Evolutionary conservation across 805 yeast species (phyloP), one percentile per base, ranked within the genome.

Genomic region (Metschnikowia matae): DNA sequence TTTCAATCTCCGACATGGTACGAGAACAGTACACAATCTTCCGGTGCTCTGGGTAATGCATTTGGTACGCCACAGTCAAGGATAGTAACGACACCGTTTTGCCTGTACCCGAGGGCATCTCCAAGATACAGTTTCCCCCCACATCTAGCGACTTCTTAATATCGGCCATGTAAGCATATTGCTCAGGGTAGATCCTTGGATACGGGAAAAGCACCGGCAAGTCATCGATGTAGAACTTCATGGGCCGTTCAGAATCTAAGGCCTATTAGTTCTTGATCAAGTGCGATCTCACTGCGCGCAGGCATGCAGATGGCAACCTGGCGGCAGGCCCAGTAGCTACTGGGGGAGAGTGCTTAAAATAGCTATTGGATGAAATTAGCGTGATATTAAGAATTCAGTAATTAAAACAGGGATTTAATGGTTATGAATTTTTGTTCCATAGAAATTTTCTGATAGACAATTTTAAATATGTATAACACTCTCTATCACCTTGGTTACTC

Each of bases 81-180:
- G 98, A 89, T 31, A 94, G 74, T 64, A 94, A 75, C 0, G 98
- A 90, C 3, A 94, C 87, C 36, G 99, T 94, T 66, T 94, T 94
- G 40, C 99, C 99, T 3, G 99, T 94, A 3, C 99, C 99, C 5
- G 99, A 94, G 58, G 99, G 99, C 99, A 94, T 94, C 71, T 94
- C 99, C 62, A 94, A 69, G 48, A 94, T 90, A 69, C 97, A 87
- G 64, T 91, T 91, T 11, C 99, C 99, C 1, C 97, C 98, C 1
- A 87, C 96, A 74, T 94, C 99, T 47, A 94, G 69, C 0, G 97
- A 87, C 63, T 85, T 83, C 71, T 94, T 94, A 57, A 94, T 86
- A 67, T 92, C 98, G 54, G 94, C 82, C 99, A 94, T 94, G 69
- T 94, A 94, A 33, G 91, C 94, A 76, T 94, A 94, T 67, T 94